Conservation (phyloP, 1,284 basidiomycete genomes). For the Ceratobasidium sp. region DNA sequence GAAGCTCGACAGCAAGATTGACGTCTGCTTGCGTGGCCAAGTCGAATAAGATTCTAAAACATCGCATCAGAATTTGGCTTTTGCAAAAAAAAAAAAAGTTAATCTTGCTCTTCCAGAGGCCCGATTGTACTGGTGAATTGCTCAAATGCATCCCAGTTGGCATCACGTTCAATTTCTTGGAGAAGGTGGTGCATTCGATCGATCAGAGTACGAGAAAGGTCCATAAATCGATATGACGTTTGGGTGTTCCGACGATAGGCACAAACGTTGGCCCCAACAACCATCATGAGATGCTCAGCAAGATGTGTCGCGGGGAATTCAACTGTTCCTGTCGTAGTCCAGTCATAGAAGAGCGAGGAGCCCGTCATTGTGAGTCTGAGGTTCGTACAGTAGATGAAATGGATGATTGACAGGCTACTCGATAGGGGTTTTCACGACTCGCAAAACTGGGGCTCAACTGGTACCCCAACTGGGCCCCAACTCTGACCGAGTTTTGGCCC, state of each 20-base stretch:
- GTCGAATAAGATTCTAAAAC: too few relatives aligned
- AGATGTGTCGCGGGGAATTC: not conserved
- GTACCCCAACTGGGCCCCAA: too few relatives aligned
- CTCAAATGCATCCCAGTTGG: constrained; percentile 2
- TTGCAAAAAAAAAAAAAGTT: too few relatives aligned
- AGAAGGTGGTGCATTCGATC: constrained; percentile 26
- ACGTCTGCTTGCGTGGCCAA: too few relatives aligned
- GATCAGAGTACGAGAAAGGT: not conserved
- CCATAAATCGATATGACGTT: constrained; percentile 16
- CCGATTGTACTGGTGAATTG: constrained; percentile 10
- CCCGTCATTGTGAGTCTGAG: not conserved
- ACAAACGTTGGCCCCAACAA: constrained; percentile 20
- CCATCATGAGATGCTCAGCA: constrained; percentile 4
- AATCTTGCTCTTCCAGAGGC: constrained; percentile 28
- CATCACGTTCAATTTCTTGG: not conserved
- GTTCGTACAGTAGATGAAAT: not conserved
- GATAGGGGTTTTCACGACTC: too few relatives aligned
- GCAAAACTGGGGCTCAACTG: too few relatives aligned
- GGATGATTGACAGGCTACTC: too few relatives aligned
- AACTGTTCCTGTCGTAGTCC: not conserved
- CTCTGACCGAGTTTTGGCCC: too few relatives aligned
- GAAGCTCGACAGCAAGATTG: too few relatives aligned
- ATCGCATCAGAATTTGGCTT: too few relatives aligned
- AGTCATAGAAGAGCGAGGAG: not conserved
- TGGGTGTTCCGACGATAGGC: constrained; percentile 20